Conservation (phyloP, 352 stramenopile genomes). For the Phytopythium chamaehyphon region DNA sequence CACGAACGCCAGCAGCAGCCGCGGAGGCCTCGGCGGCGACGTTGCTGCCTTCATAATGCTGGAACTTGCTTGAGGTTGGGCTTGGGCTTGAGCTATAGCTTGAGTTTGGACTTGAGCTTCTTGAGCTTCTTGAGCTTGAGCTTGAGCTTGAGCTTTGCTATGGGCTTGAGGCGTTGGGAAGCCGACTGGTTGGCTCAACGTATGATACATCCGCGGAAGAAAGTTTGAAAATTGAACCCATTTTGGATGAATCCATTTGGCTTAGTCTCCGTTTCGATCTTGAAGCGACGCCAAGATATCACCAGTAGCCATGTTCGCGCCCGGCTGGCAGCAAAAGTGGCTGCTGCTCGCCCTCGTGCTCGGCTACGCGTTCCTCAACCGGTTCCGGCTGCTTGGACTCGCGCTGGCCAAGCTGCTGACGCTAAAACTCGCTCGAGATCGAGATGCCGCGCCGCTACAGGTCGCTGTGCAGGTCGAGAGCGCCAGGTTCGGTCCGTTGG, state of each 20-base stretch:
- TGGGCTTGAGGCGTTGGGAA: too few species aligned
- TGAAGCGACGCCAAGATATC: conserved; percentile 1
- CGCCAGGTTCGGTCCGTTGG: conserved; percentile 37
- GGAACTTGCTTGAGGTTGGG: too few species aligned
- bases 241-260: too few species aligned
- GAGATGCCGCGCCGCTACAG: conserved; percentile 9
- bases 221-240: too few species aligned
- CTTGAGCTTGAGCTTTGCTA: too few species aligned
- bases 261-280: neutral
- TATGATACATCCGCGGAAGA: too few species aligned
- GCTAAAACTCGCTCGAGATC: conserved; percentile 27
- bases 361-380: conserved; percentile 46
- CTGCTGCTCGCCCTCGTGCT: conserved; percentile 33
- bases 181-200: too few species aligned
- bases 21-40: neutral
- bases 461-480: conserved; percentile 35
- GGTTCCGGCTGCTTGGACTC: conserved; percentile 50
- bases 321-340: conserved; percentile 63
- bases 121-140: too few species aligned
- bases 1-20: conserved; percentile 9
- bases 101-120: too few species aligned
- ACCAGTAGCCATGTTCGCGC: conserved; percentile 1
- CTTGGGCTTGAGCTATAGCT: too few species aligned
- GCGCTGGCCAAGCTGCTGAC: conserved; percentile 39
- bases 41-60: too few species aligned